phyloP scores from a whole-genome alignment of 148 eudicot genomes.

The Rhododendron henanense region DNA sequence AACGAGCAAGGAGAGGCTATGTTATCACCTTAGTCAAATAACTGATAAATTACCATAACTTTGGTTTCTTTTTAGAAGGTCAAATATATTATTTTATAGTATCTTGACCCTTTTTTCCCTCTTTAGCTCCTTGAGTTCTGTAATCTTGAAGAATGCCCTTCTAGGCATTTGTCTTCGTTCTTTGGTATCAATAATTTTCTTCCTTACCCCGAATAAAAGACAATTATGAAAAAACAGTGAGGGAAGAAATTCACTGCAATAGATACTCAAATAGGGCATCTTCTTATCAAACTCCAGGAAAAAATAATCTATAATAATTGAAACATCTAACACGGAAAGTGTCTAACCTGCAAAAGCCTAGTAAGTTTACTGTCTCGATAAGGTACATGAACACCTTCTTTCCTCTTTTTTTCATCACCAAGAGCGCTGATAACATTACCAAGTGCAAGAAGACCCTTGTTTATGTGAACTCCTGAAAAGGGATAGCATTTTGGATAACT shows the following conservation, averaged over 20 bases:
- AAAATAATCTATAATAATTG: background rate
- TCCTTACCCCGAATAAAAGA: background rate
- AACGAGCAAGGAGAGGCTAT: background rate
- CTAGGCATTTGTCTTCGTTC: background rate
- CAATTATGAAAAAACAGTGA: background rate
- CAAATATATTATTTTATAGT: background rate
- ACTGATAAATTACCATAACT: background rate
- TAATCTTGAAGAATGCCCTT: background rate
- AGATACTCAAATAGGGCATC: slow-evolving; percentile 4
- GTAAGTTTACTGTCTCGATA: slow-evolving; percentile 99
- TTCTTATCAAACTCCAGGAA: background rate
- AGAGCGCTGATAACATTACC: slow-evolving; percentile 98
- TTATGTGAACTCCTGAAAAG: slow-evolving; percentile 88
- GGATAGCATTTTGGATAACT: slow-evolving; percentile 3
- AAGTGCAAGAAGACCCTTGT: slow-evolving; percentile 97
- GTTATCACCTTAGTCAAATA: background rate
- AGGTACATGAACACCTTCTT: slow-evolving; percentile 93
- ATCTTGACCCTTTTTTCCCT: background rate
- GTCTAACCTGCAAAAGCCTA: slow-evolving; percentile 86
- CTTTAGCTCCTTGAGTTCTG: background rate
- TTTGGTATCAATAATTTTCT: background rate
- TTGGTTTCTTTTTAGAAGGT: background rate
- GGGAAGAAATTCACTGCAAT: background rate
- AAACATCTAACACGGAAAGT: background rate
- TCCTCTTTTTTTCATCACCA: slow-evolving; percentile 97